Base-by-base conservation (phyloP, 2,329 filamentous ascomycete species). In the Nannizziopsis arthrosporioides region DNA sequence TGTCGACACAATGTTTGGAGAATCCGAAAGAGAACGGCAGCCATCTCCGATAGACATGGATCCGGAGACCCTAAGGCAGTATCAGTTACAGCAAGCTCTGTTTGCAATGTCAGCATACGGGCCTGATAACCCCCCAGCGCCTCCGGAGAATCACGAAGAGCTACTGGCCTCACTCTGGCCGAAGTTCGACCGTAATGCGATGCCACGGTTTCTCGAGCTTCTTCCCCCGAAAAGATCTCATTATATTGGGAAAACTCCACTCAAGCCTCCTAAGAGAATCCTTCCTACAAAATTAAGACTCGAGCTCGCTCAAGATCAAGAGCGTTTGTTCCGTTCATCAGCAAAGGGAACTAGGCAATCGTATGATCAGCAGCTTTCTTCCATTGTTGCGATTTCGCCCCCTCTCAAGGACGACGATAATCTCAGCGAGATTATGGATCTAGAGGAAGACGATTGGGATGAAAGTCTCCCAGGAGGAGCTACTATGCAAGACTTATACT, bases 231-330 rank as follows among this genome's bases (percentile, higher is more conserved):
- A 89, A 63, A 81, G 81, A 56, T 84, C 87, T 1, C 75, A 80
- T 47, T 90, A 85, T 65, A 75, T 84, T 53, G 82, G 84, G 49
- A 92, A 94, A 65, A 78, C 80, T 35, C 87, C 89, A 0, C 55
- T 74, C 1, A 94, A 88, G 65, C 81, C 81, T 36, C 85, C 88
- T 0, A 92, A 89, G 65, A 74, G 85, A 12, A 74, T 96, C 2
- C 76, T 88, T 4, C 87, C 88, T 0, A 89, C 84, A 15, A 98
- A 98, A 65, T 75, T 94, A 49, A 88, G 80, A 52, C 73, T 98
- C 11, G 92, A 98, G 52, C 71, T 96, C 31, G 84, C 85, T 2
- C 75, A 78, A 41, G 92, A 96, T 57, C 85, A 94, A 55, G 86
- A 94, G 63, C 87, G 88, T 57, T 73, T 77, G 19, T 98, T 96